phyloP scores from a whole-genome alignment of 2,329 filamentous ascomycete genomes.

The Aspergillus viridinutans region DNA sequence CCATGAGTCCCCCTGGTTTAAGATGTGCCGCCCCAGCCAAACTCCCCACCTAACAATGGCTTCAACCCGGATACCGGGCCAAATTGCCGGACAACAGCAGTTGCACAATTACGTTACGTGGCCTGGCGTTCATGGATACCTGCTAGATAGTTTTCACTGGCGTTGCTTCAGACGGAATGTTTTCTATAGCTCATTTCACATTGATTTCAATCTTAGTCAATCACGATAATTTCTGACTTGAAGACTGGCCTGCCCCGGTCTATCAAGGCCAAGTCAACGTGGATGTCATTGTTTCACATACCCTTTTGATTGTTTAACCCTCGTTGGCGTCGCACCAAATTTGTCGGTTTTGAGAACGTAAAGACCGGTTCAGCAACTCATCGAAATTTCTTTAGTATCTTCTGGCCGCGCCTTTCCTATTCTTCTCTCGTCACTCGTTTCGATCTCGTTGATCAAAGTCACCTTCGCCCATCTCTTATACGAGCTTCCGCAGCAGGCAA shows the following conservation, averaged over 20 bases:
- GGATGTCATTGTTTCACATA: background rate
- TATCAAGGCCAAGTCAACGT: background rate
- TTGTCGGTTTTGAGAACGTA: background rate
- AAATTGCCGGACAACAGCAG: background rate
- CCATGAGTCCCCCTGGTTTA: no score
- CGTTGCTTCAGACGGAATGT: background rate
- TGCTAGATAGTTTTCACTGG: background rate
- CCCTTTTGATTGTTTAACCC: background rate
- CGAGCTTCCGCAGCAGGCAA: background rate
- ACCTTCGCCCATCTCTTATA: background rate
- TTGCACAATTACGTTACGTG: background rate
- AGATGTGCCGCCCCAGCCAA: no score
- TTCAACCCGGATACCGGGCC: no score
- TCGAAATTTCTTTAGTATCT: slow-evolving; percentile 17
- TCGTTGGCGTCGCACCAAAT: background rate
- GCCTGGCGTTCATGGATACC: background rate
- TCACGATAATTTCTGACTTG: background rate
- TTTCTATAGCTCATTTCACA: background rate
- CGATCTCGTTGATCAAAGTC: background rate
- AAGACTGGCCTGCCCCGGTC: background rate
- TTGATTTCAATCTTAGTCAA: background rate
- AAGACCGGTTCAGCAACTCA: background rate
- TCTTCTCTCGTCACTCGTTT: background rate
- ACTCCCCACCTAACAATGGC: no score
- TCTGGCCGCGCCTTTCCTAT: background rate